Evolutionary conservation across 2,329 filamentous ascomycete genomes (phyloP).

Genomic region (Botrytis squamosa): DNA sequence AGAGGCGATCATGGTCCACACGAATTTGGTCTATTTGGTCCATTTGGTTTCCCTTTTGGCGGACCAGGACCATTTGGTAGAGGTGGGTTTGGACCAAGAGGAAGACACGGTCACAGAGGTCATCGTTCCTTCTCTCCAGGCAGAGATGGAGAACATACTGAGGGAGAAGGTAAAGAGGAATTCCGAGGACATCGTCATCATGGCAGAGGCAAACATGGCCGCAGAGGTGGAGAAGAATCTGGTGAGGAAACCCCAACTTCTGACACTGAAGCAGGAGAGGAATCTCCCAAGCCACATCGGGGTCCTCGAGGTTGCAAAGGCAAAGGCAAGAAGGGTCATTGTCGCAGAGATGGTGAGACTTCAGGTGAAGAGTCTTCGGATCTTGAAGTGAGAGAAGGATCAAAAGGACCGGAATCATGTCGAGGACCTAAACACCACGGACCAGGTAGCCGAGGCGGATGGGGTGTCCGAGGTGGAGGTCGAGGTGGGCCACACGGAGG

Average conservation of each 20-base stretch:
- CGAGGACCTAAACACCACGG: constrained; percentile 22
- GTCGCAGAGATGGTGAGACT: not conserved
- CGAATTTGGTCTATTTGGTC: not conserved
- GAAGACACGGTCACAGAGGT: constrained; percentile 29
- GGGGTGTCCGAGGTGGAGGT: constrained; percentile 18
- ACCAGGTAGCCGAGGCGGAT: constrained; percentile 26
- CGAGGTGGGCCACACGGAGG: constrained; percentile 22
- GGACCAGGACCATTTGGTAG: constrained; percentile 17
- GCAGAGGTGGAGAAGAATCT: constrained; percentile 11
- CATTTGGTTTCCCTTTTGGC: constrained; percentile 16
- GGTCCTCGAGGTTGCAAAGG: constrained; percentile 6
- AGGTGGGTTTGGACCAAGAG: constrained; percentile 26
- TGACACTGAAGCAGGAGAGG: constrained; percentile 12
- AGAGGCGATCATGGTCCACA: not conserved
- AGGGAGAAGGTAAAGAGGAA: constrained; percentile 24
- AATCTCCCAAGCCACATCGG: constrained; percentile 4
- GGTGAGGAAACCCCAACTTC: constrained; percentile 21
- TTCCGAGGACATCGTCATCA: constrained; percentile 41
- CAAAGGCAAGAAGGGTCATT: not conserved
- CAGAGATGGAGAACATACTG: constrained; percentile 29
- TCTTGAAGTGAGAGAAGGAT: constrained; percentile 24
- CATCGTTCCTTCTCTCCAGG: constrained; percentile 27
- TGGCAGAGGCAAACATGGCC: constrained; percentile 26
- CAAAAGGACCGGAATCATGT: constrained; percentile 11
- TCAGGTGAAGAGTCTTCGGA: constrained; percentile 15